Base-by-base conservation (phyloP, 805 yeast genomes). In the Candida endomychidarum region DNA sequence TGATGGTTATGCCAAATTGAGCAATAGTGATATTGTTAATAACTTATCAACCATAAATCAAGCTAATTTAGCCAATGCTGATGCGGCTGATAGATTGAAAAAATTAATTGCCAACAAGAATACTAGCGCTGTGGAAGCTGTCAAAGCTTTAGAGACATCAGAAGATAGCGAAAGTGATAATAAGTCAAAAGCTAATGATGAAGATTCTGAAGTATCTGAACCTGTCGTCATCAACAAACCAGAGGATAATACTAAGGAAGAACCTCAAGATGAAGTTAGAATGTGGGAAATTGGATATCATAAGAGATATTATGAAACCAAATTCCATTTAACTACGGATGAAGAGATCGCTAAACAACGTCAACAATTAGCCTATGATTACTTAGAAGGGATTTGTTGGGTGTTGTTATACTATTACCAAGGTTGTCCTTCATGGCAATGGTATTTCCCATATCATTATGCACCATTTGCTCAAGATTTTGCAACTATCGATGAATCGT, bases 341-440 rank as follows among this genome's bases (percentile, higher is more conserved):
- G 82, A 79, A 34, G 77, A 73, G 37, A 74, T 84, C 32, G 70
- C 73, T 2, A 63, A 67, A 14, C 67, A 77, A 15, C 74, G 81
- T 31, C 75, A 72, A 46, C 70, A 74, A 32, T 80, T 93, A 54
- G 88, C 82, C 0, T 67, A 70, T 40, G 75, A 80, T 35, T 93
- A 93, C 56, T 75, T 93, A 40, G 96, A 91, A 61, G 99, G 99
- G 46, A 85, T 93, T 3, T 80, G 96, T n/a, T 93, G 99, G 99
- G 96, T 83, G 1, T 70, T 93, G 48, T 64, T 87, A 39, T 93
- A 93, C 60, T 93, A 93, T 64, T 91, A 87, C 61, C 98, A 93
- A 62, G 98, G 97, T 2, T 91, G 98, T 65, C 96, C 96, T 0
- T 91, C 98, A 0, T 93, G 99, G 99, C 82, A 82, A 40, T 93